Evolutionary conservation across 306 rosid species (phyloP).

Genomic region (Ormosia emarginata): DNA sequence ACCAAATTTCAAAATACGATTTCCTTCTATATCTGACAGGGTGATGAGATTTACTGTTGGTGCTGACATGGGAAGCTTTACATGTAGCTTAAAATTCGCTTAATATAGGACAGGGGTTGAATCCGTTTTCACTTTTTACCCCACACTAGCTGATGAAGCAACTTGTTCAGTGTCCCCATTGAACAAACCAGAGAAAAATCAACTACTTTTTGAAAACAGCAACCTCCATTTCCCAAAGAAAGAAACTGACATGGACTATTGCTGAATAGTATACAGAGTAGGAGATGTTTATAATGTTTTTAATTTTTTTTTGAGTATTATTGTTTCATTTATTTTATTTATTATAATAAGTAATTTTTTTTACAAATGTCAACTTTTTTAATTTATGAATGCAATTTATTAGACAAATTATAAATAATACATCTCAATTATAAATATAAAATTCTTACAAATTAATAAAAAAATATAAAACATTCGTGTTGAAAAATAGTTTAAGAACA

Average conservation of each 20-base stretch:
- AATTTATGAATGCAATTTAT: too few species aligned
- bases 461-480: too few species aligned
- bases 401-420: too few species aligned
- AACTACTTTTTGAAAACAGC: not conserved
- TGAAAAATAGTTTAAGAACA: too few species aligned
- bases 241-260: slow-evolving; percentile 9
- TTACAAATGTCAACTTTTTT: too few species aligned
- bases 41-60: not conserved
- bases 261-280: not conserved
- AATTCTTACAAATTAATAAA: too few species aligned
- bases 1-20: not conserved
- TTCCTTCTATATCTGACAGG: slow-evolving; percentile 11
- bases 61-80: slow-evolving; percentile 16
- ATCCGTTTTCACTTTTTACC: not conserved
- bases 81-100: not conserved
- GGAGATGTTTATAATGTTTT: too few species aligned
- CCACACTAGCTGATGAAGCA: not conserved
- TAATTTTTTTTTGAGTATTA: too few species aligned
- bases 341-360: too few species aligned
- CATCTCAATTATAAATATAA: too few species aligned
- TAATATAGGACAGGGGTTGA: not conserved
- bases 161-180: slow-evolving; percentile 16
- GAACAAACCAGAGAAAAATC: not conserved
- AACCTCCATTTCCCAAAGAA: slow-evolving; percentile 8
- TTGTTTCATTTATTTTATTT: too few species aligned